Base-by-base conservation (phyloP, 2,329 filamentous ascomycete species). In the Remersonia thermophila region DNA sequence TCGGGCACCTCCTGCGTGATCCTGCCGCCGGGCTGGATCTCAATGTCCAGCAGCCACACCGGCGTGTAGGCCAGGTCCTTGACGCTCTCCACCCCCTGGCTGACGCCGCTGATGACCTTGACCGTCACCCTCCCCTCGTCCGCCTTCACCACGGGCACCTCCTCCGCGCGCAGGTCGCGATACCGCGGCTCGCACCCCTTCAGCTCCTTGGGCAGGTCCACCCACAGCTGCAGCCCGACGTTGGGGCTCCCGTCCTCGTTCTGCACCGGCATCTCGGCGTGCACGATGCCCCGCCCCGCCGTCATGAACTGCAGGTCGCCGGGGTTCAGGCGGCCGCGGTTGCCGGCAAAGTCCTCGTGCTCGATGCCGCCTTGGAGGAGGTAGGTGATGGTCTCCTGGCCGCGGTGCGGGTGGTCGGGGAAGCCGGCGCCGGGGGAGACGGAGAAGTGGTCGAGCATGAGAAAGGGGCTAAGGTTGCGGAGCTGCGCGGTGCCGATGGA, bases 301-400 rank as follows among this genome's bases (percentile, higher is more conserved):
- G 89, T 95, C 91, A 96, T 96, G 68, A 96, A 96, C 56, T 96
- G 89, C 32, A 96, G 63, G 55, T 95, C 89, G n/a, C 89, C 89
- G 0, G 81, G 62, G 42, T 80, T 70, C 48, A 96, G 84, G 3
- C 82, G 91, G 39, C 89, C 91, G 33, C 71, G 71, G 62, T 91
- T 79, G 10, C 86, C 86, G 2, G 83, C 79, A 49, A 94, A 94
- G 58, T 94, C 86, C 62, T 94, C 86, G 54, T 94, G 86, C 61
- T 94, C 85, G 40, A 93, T 77, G 3, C 73, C 83, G 46, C 89
- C 89, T 11, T 71, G 63, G n/a, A 96, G 69, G 20, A 96, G 68
- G 56, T 95, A 95, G 1, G 86, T 94, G 55, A 94, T 91, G 12
- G 72, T 73, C 48, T 94, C 84, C 58, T 93, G 85, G 27, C 87